Evolutionary conservation across 2,329 filamentous ascomycete species (phyloP).

Genomic region (Aspergillus ibericus): DNA sequence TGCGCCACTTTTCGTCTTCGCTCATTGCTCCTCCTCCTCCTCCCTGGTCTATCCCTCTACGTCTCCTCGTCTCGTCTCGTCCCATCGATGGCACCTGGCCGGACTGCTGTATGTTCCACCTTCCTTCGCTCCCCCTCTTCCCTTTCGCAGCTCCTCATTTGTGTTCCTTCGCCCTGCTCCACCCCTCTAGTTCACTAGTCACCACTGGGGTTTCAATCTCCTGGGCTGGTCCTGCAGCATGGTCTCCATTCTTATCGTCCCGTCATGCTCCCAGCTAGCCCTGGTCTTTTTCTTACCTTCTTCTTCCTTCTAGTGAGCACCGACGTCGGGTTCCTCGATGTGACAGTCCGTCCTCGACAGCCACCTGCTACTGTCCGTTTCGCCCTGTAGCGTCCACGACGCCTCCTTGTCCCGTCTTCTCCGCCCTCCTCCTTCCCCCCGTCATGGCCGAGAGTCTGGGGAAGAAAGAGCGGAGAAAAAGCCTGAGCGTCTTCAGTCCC

Average conservation of each 20-base stretch:
- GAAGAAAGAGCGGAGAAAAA: slow-evolving; percentile 39
- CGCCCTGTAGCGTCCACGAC: slow-evolving; percentile 2
- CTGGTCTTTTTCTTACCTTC: slow-evolving; percentile 7
- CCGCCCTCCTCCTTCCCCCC: slow-evolving; percentile 12
- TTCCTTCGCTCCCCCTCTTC: slow-evolving; percentile 14
- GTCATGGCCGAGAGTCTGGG: slow-evolving; percentile 34
- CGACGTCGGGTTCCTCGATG: slow-evolving; percentile 33
- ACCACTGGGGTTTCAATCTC: slow-evolving; percentile 17
- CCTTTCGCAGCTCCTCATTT: slow-evolving; percentile 25
- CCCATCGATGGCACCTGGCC: slow-evolving; percentile 36
- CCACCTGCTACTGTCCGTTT: slow-evolving; percentile 1
- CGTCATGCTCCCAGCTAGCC: slow-evolving; percentile 16
- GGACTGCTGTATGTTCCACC: slow-evolving; percentile 29
- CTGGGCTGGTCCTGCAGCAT: slow-evolving; percentile 20
- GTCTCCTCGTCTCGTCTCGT: slow-evolving; percentile 17
- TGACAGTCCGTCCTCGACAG: slow-evolving; percentile 21
- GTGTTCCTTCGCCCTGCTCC: slow-evolving; percentile 20
- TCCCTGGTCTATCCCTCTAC: slow-evolving; percentile 5
- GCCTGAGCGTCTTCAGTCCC: slow-evolving; percentile 34
- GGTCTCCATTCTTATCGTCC: slow-evolving; percentile 15
- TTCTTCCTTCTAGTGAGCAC: slow-evolving; percentile 24
- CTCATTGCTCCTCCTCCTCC: neutral
- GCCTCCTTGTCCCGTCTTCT: slow-evolving; percentile 6
- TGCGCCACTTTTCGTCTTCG: slow-evolving; percentile 7
- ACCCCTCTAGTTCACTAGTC: slow-evolving; percentile 18